Base-by-base conservation (phyloP, 192 early-diverging fungal genomes). In the Diversispora epigaea region DNA sequence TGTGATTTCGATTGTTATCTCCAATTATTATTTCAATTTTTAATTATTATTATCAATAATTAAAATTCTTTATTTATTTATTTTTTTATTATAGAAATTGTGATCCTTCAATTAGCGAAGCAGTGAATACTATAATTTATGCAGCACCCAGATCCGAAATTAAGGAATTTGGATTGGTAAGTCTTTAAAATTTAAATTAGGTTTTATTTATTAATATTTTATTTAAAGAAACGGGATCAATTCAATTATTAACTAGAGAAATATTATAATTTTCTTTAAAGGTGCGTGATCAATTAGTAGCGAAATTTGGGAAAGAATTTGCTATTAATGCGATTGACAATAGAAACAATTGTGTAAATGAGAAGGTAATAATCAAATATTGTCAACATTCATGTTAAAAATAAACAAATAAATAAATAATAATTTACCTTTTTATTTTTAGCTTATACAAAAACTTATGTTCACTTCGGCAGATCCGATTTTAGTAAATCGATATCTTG, bases 51-150 rank as follows among this genome's bases (percentile, higher is more conserved):
- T 32, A 32, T 32, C 25, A 32, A 32, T 32, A 32, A 76, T 64
- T 44, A 76, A 47, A 41, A 50, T 32, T 39, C 6, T 44, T 62
- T 56, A 14, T 19, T 46, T 74, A 11, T 54, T 19, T 6, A 52
- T n/a, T n/a, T n/a, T n/a, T n/a, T n/a, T n/a, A n/a, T n/a, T 15
- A 14, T 11, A 60, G 92, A 55, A 80, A 84, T 10, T 92, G 91
- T 74, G 96, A 99, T 79, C 84, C 86, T 2, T 89, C 89, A 32
- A 93, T 99, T 44, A 79, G 81, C 17, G 96, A 96, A 75, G 93
- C 96, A 8, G 93, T 98, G 0, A 88, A 92, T 52, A 94, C 95
- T 0, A 81, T 99, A 63, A 91, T 96, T 32, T 99, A 95, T 82
- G 92, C 96, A n/a, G 91, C 96, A 32, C 86, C 94, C 0, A 83